Conservation (phyloP, 2,329 filamentous ascomycete species). For the Xylaria sp. region DNA sequence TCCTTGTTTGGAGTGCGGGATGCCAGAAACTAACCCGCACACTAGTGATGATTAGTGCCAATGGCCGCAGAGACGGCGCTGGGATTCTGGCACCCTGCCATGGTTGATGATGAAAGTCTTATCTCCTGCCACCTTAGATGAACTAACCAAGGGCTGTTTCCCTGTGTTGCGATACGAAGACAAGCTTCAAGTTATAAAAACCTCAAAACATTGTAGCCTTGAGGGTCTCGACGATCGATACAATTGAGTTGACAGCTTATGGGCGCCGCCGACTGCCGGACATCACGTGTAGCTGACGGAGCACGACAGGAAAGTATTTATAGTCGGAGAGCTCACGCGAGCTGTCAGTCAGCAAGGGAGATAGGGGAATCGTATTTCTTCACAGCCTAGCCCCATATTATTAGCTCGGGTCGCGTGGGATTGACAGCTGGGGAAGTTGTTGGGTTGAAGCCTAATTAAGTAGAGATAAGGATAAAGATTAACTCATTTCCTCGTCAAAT, state of each 20-base stretch:
- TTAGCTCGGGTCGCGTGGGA: conserved; percentile 24
- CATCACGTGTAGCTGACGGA: conserved; percentile 25
- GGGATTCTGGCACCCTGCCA: conserved; percentile 12
- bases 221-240: neutral
- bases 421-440: conserved; percentile 15
- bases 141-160: neutral
- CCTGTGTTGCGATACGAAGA: conserved; percentile 5
- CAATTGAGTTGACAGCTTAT: conserved; percentile 5
- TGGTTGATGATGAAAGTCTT: neutral
- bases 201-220: neutral
- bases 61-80: conserved; percentile 2
- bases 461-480: conserved; percentile 14
- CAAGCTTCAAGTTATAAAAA: neutral
- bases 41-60: conserved; percentile 24
- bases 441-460: conserved; percentile 25
- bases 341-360: conserved; percentile 17
- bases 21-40: neutral
- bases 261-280: conserved; percentile 26
- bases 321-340: conserved; percentile 27
- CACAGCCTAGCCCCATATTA: conserved; percentile 1
- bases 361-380: neutral
- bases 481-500: conserved; percentile 12
- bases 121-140: neutral
- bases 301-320: conserved; percentile 3
- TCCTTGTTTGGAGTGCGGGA: neutral